A percentile compares a stretch with the other conserved stretches of the same genome.
Evolutionary conservation across 768 basidiomycete genomes (phyloP).

Genomic region (Brasilioporus rufonigricans): DNA sequence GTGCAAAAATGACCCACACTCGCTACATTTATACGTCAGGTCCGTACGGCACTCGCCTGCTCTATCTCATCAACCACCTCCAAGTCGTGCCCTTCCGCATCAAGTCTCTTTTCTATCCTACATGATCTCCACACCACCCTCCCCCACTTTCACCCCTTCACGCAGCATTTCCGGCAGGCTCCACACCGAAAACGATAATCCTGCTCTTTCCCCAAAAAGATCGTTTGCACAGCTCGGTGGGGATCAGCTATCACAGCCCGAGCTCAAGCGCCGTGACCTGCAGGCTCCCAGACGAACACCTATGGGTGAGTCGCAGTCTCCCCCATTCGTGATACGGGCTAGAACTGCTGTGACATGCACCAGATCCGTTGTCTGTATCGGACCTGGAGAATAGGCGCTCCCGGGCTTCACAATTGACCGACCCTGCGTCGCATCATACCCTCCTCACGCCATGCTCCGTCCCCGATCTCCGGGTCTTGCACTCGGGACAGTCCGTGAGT

Average conservation of each 20-base stretch:
- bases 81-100: slow-evolving; percentile 5
- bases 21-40: slow-evolving; percentile 31
- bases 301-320: slow-evolving; percentile 23
- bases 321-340: not conserved
- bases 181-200: slow-evolving; percentile 11
- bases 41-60: slow-evolving; percentile 5
- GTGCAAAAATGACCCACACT: slow-evolving; percentile 24
- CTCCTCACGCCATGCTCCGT: slow-evolving; percentile 5
- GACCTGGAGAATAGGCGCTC: slow-evolving; percentile 17
- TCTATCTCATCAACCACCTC: slow-evolving; percentile 12
- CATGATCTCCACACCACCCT: slow-evolving; percentile 22
- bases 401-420: slow-evolving; percentile 1
- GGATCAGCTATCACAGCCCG: slow-evolving; percentile 11
- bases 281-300: slow-evolving; percentile 16
- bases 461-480: slow-evolving; percentile 14
- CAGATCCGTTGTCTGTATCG: slow-evolving; percentile 30
- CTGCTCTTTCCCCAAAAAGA: slow-evolving; percentile 19
- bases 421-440: slow-evolving; percentile 7
- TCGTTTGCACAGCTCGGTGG: slow-evolving; percentile 19
- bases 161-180: not conserved
- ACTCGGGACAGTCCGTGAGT: slow-evolving; percentile 11
- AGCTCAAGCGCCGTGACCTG: slow-evolving; percentile 17
- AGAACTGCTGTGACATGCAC: slow-evolving; percentile 2
- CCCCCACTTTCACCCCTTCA: slow-evolving; percentile 4
- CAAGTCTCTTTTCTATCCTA: slow-evolving; percentile 5